These are phyloP conservation scores for Exsudoporus floridanus DNA, from an alignment of 1,284 basidiomycete genomes.

Conservation along the genomic window DNA sequence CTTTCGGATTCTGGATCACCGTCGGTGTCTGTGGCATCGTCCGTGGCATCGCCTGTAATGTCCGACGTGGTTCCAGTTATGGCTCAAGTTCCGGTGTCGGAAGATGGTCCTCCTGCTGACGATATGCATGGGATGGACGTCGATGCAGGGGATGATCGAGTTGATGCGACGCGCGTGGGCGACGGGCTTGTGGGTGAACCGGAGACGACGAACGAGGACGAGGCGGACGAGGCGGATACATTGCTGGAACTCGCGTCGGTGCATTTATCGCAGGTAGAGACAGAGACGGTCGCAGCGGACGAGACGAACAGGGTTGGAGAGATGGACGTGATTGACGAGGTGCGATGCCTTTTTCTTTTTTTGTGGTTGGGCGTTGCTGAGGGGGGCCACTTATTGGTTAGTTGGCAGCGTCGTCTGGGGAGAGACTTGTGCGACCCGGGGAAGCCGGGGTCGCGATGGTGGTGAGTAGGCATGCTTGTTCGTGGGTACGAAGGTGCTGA, in stretches of 20 bases:
- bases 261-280: slow-evolving; percentile 14
- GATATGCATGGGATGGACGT: neutral
- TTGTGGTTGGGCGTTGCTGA: slow-evolving; percentile 4
- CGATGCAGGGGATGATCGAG: neutral
- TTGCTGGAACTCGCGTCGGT: slow-evolving; percentile 30
- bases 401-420: neutral
- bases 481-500: neutral
- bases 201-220: neutral
- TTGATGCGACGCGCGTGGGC: neutral
- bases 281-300: neutral
- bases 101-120: neutral
- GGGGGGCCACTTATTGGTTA: neutral
- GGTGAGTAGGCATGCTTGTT: slow-evolving; percentile 7
- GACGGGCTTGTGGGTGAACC: neutral
- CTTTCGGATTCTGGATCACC: neutral
- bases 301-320: neutral
- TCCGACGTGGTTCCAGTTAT: neutral
- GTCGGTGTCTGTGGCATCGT: neutral
- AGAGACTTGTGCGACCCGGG: neutral
- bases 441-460: neutral
- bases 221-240: slow-evolving; percentile 19
- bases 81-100: neutral
- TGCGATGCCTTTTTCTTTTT: neutral
- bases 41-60: neutral
- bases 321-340: slow-evolving; percentile 10